These are phyloP conservation scores for Coemansia sp. DNA, from an alignment of 192 early-diverging fungal genomes.

Conservation along the genomic window DNA sequence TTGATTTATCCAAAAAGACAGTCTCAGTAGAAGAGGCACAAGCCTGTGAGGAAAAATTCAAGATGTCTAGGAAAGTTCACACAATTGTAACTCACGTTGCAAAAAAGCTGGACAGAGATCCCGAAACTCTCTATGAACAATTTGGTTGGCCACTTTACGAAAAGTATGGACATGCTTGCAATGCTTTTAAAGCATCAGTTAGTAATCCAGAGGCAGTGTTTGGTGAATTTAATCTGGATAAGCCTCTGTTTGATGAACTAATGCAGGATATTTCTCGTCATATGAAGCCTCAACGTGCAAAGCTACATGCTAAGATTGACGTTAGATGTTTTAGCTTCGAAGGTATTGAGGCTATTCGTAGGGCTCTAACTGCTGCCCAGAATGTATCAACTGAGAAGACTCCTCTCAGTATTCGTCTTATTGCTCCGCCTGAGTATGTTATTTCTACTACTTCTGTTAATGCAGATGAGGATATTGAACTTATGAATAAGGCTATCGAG, in stretches of 20 bases:
- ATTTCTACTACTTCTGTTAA: slow-evolving; percentile 84
- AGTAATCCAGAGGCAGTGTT: slow-evolving; percentile 84
- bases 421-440: slow-evolving; percentile 94
- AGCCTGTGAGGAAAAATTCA: slow-evolving; percentile 90
- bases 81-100: slow-evolving; percentile 64
- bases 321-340: slow-evolving; percentile 90
- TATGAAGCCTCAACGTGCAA: slow-evolving; percentile 94
- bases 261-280: slow-evolving; percentile 80
- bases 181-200: slow-evolving; percentile 94
- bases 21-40: slow-evolving; percentile 85
- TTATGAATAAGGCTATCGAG: slow-evolving; percentile 84
- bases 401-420: slow-evolving; percentile 80
- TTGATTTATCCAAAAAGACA: slow-evolving; percentile 95
- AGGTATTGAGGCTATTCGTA: slow-evolving; percentile 95
- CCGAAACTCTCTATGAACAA: slow-evolving; percentile 80
- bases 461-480: slow-evolving; percentile 78
- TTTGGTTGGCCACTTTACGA: slow-evolving; percentile 94
- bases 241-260: slow-evolving; percentile 69
- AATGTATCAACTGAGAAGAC: slow-evolving; percentile 72
- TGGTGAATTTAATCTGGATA: slow-evolving; percentile 69
- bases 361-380: slow-evolving; percentile 85
- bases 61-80: slow-evolving; percentile 81
- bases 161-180: slow-evolving; percentile 95
- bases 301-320: slow-evolving; percentile 95
- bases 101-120: slow-evolving; percentile 73